Evolutionary conservation across 2,329 filamentous ascomycete species (phyloP), one percentile per base, ranked within the genome.

Genomic region (Raffaelea arxii): DNA sequence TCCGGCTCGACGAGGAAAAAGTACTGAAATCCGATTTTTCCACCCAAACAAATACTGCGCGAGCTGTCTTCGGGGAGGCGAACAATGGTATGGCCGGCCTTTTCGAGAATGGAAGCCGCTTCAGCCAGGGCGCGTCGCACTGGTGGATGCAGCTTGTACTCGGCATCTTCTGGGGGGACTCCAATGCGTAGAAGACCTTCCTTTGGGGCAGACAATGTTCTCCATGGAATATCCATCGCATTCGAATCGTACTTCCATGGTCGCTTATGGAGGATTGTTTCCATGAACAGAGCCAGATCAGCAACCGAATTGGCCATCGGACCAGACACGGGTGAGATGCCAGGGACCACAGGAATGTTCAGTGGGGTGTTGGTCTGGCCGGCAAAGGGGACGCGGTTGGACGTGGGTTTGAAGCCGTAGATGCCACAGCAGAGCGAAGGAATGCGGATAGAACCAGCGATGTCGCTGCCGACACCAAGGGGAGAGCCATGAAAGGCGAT

Each of bases 391-490:
- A 45, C 43, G 10, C 46, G 37, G 12, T 44, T 43, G 2, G 43
- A 22, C 4, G 46, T 40, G 3, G 61, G 58, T 23, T 59, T 55
- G 23, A 64, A 46, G 3, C 56, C 54, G 44, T 60, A 64, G 9
- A 62, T 50, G 19, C 53, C 56, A 47, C 56, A 58, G 51, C 60
- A 65, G 0, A 56, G 56, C 2, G 62, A 52, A 2, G 63, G 62
- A 3, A 60, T 54, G 7, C 52, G 46, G n/a, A 51, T 50, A 12
- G 41, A 48, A 4, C 48, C 50, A 21, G 45, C 62, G 45, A 65
- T 62, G 42, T 67, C 64, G 1, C 64, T 66, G 4, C 62, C 62
- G 4, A 65, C 46, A 1, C 64, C 63, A 0, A 66, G 52, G 1
- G 58, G 41, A n/a, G 60, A 58, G 2, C 61, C 65, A 2, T 59